Evolutionary conservation across 305 asterid species (phyloP).

Genomic region (Fraxinus floribunda): DNA sequence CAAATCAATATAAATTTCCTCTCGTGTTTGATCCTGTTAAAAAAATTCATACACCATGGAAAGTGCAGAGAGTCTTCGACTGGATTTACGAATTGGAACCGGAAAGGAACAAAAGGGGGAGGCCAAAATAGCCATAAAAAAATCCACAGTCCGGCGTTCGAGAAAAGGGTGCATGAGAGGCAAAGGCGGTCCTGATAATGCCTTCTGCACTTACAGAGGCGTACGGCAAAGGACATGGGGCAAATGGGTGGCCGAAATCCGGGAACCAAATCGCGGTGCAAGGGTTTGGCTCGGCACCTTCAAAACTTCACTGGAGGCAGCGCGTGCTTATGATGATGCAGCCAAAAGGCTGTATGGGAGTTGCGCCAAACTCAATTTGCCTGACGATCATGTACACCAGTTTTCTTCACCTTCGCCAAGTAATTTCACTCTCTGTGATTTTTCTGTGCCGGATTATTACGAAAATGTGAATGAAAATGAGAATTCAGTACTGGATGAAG

Average conservation of each 20-base stretch:
- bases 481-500: constrained; percentile 44
- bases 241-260: constrained; percentile 77
- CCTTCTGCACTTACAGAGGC: constrained; percentile 65
- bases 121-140: constrained; percentile 13
- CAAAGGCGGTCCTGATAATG: constrained; percentile 77
- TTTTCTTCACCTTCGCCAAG: neutral
- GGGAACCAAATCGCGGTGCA: constrained; percentile 77
- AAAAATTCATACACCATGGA: neutral
- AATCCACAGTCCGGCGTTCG: constrained; percentile 38
- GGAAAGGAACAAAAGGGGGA: neutral
- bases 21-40: neutral
- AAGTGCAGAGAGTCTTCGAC: neutral
- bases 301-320: constrained; percentile 62
- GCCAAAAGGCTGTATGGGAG: constrained; percentile 52
- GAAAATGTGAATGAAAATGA: constrained; percentile 19
- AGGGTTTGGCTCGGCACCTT: constrained; percentile 79
- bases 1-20: neutral
- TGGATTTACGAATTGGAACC: neutral
- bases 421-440: constrained; percentile 1
- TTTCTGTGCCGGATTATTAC: constrained; percentile 8
- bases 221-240: constrained; percentile 88
- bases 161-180: constrained; percentile 83
- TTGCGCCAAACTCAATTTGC: constrained; percentile 56
- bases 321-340: constrained; percentile 68
- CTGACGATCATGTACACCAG: neutral